Evolutionary conservation across 1,284 basidiomycete genomes (phyloP).

Genomic region (Pyrrhoderma noxium): DNA sequence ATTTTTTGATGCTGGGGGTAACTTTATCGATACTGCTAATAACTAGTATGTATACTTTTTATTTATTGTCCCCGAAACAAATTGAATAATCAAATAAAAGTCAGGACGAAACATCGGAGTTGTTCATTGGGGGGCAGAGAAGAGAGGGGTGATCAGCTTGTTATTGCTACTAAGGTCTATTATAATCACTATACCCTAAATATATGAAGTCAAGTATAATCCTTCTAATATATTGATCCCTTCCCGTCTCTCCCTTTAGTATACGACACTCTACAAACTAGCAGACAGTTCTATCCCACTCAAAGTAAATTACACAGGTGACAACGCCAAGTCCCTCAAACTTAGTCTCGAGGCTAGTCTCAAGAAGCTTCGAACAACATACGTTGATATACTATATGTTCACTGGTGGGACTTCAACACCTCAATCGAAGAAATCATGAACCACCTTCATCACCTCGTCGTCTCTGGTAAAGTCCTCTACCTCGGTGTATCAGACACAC

Average conservation of each 20-base stretch:
- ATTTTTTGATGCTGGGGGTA: constrained; percentile 41
- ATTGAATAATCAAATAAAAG: constrained; percentile 19
- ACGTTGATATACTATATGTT: constrained; percentile 37
- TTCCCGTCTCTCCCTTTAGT: too few species aligned
- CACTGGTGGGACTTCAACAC: constrained; percentile 40
- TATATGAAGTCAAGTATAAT: neutral
- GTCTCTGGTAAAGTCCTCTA: constrained; percentile 39
- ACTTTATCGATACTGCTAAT: constrained; percentile 51
- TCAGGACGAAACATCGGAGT: constrained; percentile 36
- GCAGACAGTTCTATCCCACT: constrained; percentile 21
- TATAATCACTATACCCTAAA: constrained; percentile 30
- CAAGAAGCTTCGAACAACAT: constrained; percentile 39
- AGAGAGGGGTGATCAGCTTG: constrained; percentile 38
- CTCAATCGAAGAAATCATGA: constrained; percentile 43
- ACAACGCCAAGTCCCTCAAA: constrained; percentile 30
- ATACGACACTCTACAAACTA: constrained; percentile 27
- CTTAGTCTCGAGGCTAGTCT: constrained; percentile 32
- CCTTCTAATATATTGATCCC: neutral
- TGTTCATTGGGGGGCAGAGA: constrained; percentile 42
- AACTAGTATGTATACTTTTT: constrained; percentile 32
- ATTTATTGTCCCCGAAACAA: neutral
- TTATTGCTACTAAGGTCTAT: constrained; percentile 40
- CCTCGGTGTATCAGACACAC: constrained; percentile 36
- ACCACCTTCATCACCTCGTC: constrained; percentile 39
- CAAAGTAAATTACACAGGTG: constrained; percentile 30